Percentiles rank a stretch among this genome's conserved stretches.
Conservation (phyloP, 106 monocot species). For the Dendrobium nobile region DNA sequence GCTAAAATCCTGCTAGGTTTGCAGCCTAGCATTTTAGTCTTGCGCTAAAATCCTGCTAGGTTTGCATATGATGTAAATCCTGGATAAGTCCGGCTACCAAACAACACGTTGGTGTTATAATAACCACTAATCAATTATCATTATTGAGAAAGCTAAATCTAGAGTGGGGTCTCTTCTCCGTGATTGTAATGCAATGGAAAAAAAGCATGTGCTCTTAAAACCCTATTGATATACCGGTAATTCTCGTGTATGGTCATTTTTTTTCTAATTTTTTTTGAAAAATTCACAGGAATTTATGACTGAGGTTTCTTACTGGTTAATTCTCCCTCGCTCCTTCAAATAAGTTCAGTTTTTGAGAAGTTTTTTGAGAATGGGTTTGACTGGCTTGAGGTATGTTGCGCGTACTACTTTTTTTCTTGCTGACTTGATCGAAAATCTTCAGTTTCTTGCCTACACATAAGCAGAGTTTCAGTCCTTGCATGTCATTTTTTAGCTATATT, state of each 20-base stretch:
- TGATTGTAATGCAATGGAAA: not conserved
- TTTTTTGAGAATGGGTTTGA: constrained; percentile 1
- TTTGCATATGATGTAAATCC: no score
- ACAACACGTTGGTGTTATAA: not conserved
- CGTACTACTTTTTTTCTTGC: not conserved
- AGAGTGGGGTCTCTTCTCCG: not conserved
- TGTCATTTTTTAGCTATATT: not conserved
- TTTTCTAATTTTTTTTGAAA: not conserved
- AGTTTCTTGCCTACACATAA: not conserved
- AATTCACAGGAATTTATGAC: not conserved
- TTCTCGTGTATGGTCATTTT: not conserved
- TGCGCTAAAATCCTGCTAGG: no score
- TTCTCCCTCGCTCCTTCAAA: not conserved
- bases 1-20: no score
- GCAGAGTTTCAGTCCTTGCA: not conserved
- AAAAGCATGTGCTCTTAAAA: not conserved
- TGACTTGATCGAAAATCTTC: not conserved
- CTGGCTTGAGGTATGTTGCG: not conserved
- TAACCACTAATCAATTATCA: not conserved
- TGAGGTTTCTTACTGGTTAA: not conserved
- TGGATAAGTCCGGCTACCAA: no score
- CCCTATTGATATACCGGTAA: not conserved
- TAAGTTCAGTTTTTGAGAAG: not conserved
- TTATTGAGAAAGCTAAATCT: not conserved
- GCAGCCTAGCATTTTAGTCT: no score